Percentiles rank a stretch among this genome's conserved stretches.
Evolutionary conservation across 257 asterid species (phyloP).

Genomic region (Nicotiana obtusifolia): DNA sequence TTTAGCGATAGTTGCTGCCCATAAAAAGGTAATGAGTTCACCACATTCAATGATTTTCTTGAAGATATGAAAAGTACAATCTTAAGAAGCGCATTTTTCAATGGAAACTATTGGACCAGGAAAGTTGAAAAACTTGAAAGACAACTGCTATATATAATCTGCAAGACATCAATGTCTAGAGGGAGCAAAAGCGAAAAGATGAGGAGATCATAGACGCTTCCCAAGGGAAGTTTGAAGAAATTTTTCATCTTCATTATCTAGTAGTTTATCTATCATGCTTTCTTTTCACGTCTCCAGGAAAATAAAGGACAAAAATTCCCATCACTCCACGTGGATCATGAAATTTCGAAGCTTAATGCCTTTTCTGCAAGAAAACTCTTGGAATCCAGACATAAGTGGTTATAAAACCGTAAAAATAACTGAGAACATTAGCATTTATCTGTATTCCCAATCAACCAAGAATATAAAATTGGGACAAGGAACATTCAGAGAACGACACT

Average conservation of each 20-base stretch:
- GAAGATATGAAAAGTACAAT: neutral
- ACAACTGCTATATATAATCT: neutral
- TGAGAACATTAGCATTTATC: neutral
- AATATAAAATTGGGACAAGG: neutral
- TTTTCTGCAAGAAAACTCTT: neutral
- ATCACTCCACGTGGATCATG: neutral
- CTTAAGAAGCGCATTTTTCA: neutral
- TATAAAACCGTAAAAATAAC: neutral
- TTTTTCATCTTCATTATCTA: neutral
- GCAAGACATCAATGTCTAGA: too few species aligned
- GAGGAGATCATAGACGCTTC: neutral
- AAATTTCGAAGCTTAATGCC: neutral
- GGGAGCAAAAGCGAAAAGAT: neutral
- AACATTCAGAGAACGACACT: neutral
- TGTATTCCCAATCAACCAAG: neutral
- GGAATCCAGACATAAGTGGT: neutral
- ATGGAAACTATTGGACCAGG: neutral
- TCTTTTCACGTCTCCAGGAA: neutral
- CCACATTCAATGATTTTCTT: neutral
- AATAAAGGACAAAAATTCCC: neutral
- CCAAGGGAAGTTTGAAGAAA: neutral
- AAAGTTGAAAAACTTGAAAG: neutral
- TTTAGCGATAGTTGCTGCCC: conserved; percentile 65
- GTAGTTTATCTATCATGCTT: neutral
- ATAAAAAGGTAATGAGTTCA: conserved; percentile 10